Conservation (phyloP, 2,329 filamentous ascomycete genomes). For the Diaporthe citri region DNA sequence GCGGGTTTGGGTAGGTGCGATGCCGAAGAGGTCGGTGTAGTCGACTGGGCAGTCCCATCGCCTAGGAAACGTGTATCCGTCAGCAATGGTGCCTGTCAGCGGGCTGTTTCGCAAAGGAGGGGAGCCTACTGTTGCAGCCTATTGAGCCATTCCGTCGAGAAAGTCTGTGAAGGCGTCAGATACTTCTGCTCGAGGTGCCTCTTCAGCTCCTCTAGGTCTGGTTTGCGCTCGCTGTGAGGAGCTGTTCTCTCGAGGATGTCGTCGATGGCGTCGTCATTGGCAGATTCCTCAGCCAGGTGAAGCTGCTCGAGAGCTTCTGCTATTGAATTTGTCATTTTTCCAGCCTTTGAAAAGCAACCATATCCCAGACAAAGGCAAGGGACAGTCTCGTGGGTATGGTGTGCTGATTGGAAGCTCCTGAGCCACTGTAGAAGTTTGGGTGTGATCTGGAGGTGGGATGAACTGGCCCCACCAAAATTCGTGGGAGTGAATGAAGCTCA, state of each 20-base stretch:
- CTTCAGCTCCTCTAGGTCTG: slow-evolving; percentile 74
- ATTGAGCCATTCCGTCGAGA: slow-evolving; percentile 90
- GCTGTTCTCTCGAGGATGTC: slow-evolving; percentile 64
- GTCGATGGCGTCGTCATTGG: slow-evolving; percentile 61
- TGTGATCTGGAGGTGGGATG: slow-evolving; percentile 34
- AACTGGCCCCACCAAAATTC: slow-evolving; percentile 37
- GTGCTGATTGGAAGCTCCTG: background rate
- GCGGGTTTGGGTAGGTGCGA: slow-evolving; percentile 91
- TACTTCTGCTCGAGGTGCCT: slow-evolving; percentile 80
- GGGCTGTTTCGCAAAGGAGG: background rate
- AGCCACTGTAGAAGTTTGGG: background rate
- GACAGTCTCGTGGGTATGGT: background rate
- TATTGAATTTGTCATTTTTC: slow-evolving; percentile 52
- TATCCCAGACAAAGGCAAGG: background rate
- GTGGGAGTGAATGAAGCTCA: slow-evolving; percentile 14
- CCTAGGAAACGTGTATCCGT: slow-evolving; percentile 38
- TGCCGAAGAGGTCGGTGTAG: slow-evolving; percentile 84
- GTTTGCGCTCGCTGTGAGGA: slow-evolving; percentile 58
- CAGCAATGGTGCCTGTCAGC: background rate
- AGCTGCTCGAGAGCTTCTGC: slow-evolving; percentile 64
- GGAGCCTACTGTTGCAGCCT: slow-evolving; percentile 79
- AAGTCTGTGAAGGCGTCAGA: slow-evolving; percentile 81
- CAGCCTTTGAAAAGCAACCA: background rate
- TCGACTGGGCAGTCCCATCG: slow-evolving; percentile 86
- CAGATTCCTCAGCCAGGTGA: slow-evolving; percentile 53